Percentiles rank a stretch among this genome's conserved stretches.
phyloP scores from a whole-genome alignment of 1,284 basidiomycete species.

The Pyrrhoderma lamaoense region DNA sequence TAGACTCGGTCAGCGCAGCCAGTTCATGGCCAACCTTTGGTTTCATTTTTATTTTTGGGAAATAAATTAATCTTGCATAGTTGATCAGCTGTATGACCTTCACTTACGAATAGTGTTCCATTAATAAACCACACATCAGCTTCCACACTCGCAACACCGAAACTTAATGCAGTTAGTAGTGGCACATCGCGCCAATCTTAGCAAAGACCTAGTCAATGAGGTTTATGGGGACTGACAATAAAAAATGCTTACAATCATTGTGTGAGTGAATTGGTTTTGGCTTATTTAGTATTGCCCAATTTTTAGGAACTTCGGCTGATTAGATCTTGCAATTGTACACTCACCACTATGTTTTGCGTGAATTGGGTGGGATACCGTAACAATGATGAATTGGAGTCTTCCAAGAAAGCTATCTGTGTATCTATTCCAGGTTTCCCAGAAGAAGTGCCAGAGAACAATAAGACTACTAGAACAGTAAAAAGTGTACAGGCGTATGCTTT shows the following conservation, averaged over 20 bases:
- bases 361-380: constrained; percentile 44
- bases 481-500: not conserved
- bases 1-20: constrained; percentile 28
- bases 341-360: constrained; percentile 38
- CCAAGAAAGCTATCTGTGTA: constrained; percentile 34
- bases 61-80: no score
- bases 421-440: constrained; percentile 27
- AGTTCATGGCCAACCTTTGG: constrained; percentile 42
- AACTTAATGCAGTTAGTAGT: constrained; percentile 40
- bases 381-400: constrained; percentile 35
- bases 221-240: not conserved
- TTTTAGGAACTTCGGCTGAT: not conserved
- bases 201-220: not conserved
- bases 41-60: constrained; percentile 12
- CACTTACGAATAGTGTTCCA: constrained; percentile 38
- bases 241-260: constrained; percentile 40
- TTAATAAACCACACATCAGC: constrained; percentile 46
- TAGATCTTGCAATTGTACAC: not conserved
- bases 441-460: not conserved
- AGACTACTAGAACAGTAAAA: constrained; percentile 2
- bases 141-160: constrained; percentile 47
- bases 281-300: not conserved
- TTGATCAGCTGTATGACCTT: not conserved
- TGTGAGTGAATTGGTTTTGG: constrained; percentile 49
- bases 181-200: constrained; percentile 50